Percentiles rank a stretch among this genome's conserved stretches.
Conservation (phyloP, 1,284 basidiomycete genomes). For the Pseudozyma flocculosa region DNA sequence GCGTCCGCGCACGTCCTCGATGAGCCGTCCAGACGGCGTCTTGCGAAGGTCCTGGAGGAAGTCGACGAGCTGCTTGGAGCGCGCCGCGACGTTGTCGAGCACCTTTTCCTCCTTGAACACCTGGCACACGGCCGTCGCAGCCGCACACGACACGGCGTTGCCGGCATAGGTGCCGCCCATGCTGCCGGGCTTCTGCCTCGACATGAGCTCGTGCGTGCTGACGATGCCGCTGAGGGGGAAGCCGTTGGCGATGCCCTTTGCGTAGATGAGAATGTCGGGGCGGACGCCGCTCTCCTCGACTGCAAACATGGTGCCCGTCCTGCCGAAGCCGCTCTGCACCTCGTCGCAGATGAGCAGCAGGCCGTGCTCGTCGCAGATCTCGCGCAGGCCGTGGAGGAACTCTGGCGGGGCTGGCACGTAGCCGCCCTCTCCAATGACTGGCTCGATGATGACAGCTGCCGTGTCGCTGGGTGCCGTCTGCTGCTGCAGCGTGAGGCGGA, state of each 20-base stretch:
- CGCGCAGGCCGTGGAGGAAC: conserved; percentile 76
- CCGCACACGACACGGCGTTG: conserved; percentile 53
- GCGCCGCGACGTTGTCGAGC: conserved; percentile 48
- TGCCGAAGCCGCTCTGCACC: conserved; percentile 72
- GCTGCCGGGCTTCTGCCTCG: conserved; percentile 74
- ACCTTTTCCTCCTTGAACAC: conserved; percentile 48
- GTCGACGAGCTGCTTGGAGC: conserved; percentile 44
- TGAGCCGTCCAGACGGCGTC: conserved; percentile 26
- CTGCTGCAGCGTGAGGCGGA: conserved; percentile 79
- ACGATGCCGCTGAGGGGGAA: conserved; percentile 88
- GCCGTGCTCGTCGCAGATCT: conserved; percentile 81
- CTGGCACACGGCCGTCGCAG: conserved; percentile 44
- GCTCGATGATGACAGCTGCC: conserved; percentile 87
- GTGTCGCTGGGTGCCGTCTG: conserved; percentile 82
- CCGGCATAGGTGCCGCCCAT: conserved; percentile 65
- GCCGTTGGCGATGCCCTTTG: conserved; percentile 92
- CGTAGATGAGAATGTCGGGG: conserved; percentile 85
- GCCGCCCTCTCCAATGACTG: conserved; percentile 87
- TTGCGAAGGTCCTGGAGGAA: conserved; percentile 34
- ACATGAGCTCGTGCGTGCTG: conserved; percentile 77
- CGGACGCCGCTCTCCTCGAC: conserved; percentile 75
- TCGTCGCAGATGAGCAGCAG: conserved; percentile 95
- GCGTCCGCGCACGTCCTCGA: conserved; percentile 51
- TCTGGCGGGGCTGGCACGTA: conserved; percentile 84
- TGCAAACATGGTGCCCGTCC: conserved; percentile 62